Conservation (phyloP, 495 filamentous ascomycete species). For the Sordaria brevicollis region DNA sequence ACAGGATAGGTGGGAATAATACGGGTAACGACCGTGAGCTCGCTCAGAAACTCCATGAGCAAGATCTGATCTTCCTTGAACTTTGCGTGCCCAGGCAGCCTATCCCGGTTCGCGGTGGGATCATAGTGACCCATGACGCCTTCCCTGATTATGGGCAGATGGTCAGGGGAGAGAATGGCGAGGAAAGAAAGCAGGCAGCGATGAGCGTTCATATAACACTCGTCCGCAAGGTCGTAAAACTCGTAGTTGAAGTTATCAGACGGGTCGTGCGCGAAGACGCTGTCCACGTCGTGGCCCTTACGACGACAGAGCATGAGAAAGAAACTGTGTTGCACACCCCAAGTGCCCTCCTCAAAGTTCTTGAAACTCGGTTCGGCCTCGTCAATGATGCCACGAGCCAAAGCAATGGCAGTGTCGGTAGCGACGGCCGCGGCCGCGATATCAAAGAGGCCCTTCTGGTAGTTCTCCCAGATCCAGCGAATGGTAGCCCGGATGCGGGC, state of each 20-base stretch:
- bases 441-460: constrained; percentile 19
- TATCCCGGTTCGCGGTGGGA: constrained; percentile 14
- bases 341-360: constrained; percentile 9
- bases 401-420: constrained; percentile 31
- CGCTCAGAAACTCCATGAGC: constrained; percentile 21
- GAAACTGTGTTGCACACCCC: constrained; percentile 13
- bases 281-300: constrained; percentile 6
- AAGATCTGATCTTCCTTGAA: constrained; percentile 22
- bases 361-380: constrained; percentile 22
- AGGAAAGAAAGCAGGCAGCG: constrained; percentile 13
- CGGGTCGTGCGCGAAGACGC: background rate
- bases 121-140: constrained; percentile 24
- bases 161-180: constrained; percentile 3
- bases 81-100: constrained; percentile 17
- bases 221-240: constrained; percentile 22
- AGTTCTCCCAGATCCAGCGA: constrained; percentile 16
- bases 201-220: constrained; percentile 12
- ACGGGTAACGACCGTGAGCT: constrained; percentile 14
- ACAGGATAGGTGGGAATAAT: constrained; percentile 9
- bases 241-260: constrained; percentile 19
- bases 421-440: constrained; percentile 27
- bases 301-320: constrained; percentile 14
- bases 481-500: constrained; percentile 9
- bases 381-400: constrained; percentile 26
- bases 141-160: constrained; percentile 19